Percentiles rank a stretch among this genome's conserved stretches.
Conservation (phyloP, 2,329 filamentous ascomycete genomes). For the Phyllosticta citribraziliensis region DNA sequence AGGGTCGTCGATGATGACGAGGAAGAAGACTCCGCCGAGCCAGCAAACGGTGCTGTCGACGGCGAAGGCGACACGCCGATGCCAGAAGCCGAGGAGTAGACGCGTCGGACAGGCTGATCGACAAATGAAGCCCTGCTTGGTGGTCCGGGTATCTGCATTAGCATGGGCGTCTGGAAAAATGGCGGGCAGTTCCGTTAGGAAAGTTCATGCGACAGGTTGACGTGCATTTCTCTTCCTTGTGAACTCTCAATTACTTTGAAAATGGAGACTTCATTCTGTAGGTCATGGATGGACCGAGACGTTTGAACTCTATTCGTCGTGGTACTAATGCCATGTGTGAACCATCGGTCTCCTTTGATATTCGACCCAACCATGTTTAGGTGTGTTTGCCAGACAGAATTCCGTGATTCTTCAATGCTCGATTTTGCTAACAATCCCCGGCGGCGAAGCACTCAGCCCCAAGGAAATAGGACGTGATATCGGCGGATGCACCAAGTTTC, state of each 20-base stretch:
- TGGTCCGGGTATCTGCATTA: not conserved
- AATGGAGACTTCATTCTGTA: not conserved
- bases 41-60: constrained; percentile 2
- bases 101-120: not conserved
- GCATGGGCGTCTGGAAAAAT: not conserved
- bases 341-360: not conserved
- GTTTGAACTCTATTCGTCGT: not conserved
- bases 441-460: not conserved
- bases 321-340: not conserved
- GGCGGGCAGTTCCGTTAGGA: not conserved
- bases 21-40: constrained; percentile 1
- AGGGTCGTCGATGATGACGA: constrained; percentile 13
- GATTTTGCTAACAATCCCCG: not conserved
- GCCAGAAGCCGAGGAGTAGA: not conserved
- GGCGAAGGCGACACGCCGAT: constrained; percentile 8
- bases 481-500: not conserved
- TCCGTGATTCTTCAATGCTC: not conserved
- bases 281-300: not conserved
- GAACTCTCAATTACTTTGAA: not conserved
- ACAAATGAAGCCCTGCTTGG: not conserved
- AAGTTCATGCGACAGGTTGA: not conserved
- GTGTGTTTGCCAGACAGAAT: no score
- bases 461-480: not conserved
- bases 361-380: not conserved
- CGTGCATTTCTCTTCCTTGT: not conserved